phyloP scores from a whole-genome alignment of 768 basidiomycete genomes.

The Trametes cingulata region DNA sequence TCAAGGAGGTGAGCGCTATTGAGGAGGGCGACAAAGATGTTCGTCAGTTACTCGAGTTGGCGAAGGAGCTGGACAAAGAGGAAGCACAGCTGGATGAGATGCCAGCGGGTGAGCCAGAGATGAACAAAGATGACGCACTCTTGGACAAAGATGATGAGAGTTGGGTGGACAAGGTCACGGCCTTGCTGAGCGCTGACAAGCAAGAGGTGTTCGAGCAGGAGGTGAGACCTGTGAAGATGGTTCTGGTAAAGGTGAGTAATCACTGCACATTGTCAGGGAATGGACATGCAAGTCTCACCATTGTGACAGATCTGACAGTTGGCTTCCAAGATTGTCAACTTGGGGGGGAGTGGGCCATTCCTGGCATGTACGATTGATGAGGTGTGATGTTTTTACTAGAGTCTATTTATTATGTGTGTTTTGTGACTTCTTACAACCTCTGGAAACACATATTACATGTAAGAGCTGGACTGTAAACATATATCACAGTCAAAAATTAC shows the following conservation, averaged over 20 bases:
- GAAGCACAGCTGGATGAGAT: neutral
- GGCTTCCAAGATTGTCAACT: conserved; percentile 24
- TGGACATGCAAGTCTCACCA: neutral
- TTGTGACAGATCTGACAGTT: neutral
- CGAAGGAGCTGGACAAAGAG: neutral
- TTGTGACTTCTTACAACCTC: no score
- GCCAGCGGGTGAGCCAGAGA: neutral
- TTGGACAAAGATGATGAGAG: neutral
- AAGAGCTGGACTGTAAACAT: no score
- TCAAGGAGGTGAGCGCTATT: neutral
- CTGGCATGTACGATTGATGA: no score
- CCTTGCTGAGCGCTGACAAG: neutral
- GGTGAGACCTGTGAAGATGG: conserved; percentile 3
- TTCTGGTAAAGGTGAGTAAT: conserved; percentile 13
- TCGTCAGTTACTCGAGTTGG: neutral
- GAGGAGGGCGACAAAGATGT: neutral
- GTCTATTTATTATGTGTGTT: no score
- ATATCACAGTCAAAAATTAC: no score
- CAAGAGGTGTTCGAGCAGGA: neutral
- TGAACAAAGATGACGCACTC: neutral
- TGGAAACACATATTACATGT: no score
- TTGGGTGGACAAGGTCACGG: neutral
- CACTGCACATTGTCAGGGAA: neutral
- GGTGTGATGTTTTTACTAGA: no score
- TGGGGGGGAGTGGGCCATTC: no score